Evolutionary conservation across 2,329 filamentous ascomycete species (phyloP).

Genomic region (Xylariaceae sp.): DNA sequence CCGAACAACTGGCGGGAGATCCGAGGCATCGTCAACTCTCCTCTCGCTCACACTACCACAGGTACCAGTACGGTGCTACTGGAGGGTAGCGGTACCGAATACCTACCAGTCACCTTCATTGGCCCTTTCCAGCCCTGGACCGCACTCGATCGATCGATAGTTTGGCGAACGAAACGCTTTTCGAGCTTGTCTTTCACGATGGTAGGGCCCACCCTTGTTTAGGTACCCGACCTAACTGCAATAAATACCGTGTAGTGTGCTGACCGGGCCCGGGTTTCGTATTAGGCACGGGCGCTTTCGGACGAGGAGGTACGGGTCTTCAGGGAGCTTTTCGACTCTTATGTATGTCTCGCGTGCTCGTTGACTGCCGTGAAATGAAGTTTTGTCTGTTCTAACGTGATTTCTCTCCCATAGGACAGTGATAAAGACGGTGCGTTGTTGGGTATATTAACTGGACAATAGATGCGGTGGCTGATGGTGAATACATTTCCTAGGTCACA

Average conservation of each 20-base stretch:
- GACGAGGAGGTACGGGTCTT: slow-evolving; percentile 30
- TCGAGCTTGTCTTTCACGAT: background rate
- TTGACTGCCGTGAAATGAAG: background rate
- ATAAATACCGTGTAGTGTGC: background rate
- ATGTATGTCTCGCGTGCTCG: slow-evolving; percentile 17
- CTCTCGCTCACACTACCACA: too few species aligned
- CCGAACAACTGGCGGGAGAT: too few species aligned
- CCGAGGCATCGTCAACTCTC: too few species aligned
- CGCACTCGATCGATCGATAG: too few species aligned
- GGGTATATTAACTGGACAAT: background rate
- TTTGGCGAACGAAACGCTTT: too few species aligned
- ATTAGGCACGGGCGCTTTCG: slow-evolving; percentile 25
- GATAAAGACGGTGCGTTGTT: background rate
- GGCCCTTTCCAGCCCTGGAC: too few species aligned
- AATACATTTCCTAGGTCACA: slow-evolving; percentile 27
- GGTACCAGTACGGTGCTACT: too few species aligned
- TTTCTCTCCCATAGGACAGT: too few species aligned
- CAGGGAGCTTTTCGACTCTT: slow-evolving; percentile 30
- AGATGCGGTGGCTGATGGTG: background rate
- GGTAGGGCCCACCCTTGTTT: background rate
- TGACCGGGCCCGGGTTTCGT: background rate
- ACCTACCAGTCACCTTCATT: too few species aligned
- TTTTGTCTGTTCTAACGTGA: background rate
- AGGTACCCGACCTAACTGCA: background rate
- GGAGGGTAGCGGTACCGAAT: too few species aligned